Evolutionary conservation across 768 basidiomycete genomes (phyloP).

Genomic region (Leccinum obscurum): DNA sequence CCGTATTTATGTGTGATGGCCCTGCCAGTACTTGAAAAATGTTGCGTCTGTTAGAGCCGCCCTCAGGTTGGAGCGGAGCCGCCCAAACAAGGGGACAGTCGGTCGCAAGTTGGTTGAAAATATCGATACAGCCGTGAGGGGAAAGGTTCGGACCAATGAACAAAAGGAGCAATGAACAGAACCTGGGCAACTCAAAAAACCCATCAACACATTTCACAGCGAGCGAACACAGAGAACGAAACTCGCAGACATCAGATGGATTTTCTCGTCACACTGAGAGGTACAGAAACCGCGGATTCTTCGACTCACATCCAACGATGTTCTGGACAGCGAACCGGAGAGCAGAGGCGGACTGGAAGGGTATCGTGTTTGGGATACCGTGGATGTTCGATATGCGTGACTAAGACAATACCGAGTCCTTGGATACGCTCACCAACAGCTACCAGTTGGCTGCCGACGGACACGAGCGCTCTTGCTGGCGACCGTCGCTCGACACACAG

Average conservation of each 20-base stretch:
- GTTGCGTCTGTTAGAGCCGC: no score
- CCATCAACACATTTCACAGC: background rate
- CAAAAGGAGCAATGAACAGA: no score
- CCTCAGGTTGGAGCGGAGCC: no score
- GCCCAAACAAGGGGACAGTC: no score
- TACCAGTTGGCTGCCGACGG: background rate
- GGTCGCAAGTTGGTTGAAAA: no score
- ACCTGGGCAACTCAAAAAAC: no score
- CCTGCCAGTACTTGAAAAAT: no score
- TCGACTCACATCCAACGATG: background rate
- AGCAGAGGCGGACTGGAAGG: background rate
- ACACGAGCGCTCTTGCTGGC: background rate
- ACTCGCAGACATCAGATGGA: background rate
- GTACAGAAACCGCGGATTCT: background rate
- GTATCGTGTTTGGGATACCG: background rate
- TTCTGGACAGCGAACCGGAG: background rate
- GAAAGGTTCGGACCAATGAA: no score
- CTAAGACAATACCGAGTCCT: background rate
- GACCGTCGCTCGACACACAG: no score
- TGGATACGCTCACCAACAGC: background rate
- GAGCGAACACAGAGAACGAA: background rate
- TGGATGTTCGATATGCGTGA: background rate
- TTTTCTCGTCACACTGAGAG: background rate
- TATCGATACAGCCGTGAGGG: no score
- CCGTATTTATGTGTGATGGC: no score